Conservation (phyloP, 2,329 filamentous ascomycete genomes). For the Purpureocillium takamizusanense region DNA sequence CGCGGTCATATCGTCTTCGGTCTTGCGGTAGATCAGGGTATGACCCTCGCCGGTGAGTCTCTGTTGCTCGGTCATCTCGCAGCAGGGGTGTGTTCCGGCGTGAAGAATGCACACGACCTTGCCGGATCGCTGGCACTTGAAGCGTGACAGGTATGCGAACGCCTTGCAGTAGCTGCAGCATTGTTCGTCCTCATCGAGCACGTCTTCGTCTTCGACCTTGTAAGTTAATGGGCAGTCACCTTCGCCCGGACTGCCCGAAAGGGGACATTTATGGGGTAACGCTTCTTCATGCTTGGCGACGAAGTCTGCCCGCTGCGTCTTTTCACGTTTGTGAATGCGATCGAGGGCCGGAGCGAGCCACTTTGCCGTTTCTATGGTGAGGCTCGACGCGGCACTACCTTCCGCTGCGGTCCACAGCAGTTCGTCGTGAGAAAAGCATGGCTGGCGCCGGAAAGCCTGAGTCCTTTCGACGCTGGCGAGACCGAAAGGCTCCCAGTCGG, state of each 20-base stretch:
- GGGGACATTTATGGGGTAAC: conserved; percentile 42
- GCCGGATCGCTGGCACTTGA: conserved; percentile 72
- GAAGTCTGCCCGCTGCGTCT: conserved; percentile 59
- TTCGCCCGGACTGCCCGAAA: conserved; percentile 28
- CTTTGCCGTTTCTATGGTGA: conserved; percentile 81
- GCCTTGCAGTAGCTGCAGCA: conserved; percentile 91
- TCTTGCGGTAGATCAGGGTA: conserved; percentile 66
- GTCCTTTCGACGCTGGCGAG: conserved; percentile 78
- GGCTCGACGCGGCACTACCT: conserved; percentile 53
- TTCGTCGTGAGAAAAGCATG: conserved; percentile 97
- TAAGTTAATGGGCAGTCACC: conserved; percentile 51
- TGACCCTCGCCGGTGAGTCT: conserved; percentile 65
- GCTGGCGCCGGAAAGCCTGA: conserved; percentile 79
- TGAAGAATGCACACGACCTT: conserved; percentile 79
- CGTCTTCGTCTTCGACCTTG: conserved; percentile 60
- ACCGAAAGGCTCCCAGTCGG: conserved; percentile 91
- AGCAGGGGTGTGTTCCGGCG: conserved; percentile 73
- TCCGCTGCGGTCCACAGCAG: conserved; percentile 83
- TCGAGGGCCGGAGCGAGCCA: conserved; percentile 87
- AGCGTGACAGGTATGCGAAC: conserved; percentile 84
- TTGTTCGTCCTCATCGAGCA: conserved; percentile 86
- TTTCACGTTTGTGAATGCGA: conserved; percentile 67
- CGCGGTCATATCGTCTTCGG: conserved; percentile 57
- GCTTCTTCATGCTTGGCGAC: conserved; percentile 52
- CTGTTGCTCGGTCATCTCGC: conserved; percentile 56